Evolutionary conservation across 805 yeast genomes (phyloP).

Genomic region (Teunomyces pallodes): DNA sequence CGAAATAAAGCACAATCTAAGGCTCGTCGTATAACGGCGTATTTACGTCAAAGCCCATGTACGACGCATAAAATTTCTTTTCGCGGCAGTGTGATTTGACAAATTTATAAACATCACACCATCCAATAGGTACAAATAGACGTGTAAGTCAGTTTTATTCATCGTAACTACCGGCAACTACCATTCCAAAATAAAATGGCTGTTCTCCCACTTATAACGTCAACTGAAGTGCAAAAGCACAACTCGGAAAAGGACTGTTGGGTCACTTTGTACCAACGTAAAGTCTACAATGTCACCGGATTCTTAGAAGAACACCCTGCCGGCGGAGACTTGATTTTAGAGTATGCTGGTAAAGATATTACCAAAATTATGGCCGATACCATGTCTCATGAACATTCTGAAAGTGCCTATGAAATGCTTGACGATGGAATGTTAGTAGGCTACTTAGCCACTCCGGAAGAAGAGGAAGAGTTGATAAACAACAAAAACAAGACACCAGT

Average conservation of each 20-base stretch:
- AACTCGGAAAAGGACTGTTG: constrained; percentile 58
- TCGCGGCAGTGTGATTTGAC: not conserved
- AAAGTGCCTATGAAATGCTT: constrained; percentile 80
- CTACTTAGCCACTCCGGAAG: constrained; percentile 75
- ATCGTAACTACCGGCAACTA: not conserved
- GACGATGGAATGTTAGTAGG: constrained; percentile 81
- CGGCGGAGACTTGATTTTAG: constrained; percentile 56
- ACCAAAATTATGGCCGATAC: constrained; percentile 77
- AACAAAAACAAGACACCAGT: constrained; percentile 58
- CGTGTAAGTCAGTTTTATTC: not conserved
- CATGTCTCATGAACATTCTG: constrained; percentile 74
- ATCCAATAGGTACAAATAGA: not conserved
- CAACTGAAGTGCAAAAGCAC: constrained; percentile 52
- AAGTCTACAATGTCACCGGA: constrained; percentile 78
- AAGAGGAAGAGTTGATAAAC: constrained; percentile 66
- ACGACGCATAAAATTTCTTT: constrained; percentile 2
- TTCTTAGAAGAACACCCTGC: constrained; percentile 75
- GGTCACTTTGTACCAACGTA: constrained; percentile 78
- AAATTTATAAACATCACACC: constrained; percentile 2
- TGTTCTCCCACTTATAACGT: constrained; percentile 61
- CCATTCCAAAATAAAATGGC: constrained; percentile 4
- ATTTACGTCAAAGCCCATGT: not conserved
- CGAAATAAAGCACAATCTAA: not conserved
- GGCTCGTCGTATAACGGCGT: not conserved
- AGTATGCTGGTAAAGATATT: constrained; percentile 58